A percentile compares a stretch with the other conserved stretches of the same genome.
Evolutionary conservation across 2,329 filamentous ascomycete genomes (phyloP).

Genomic region (Plenodomus lindquistii): DNA sequence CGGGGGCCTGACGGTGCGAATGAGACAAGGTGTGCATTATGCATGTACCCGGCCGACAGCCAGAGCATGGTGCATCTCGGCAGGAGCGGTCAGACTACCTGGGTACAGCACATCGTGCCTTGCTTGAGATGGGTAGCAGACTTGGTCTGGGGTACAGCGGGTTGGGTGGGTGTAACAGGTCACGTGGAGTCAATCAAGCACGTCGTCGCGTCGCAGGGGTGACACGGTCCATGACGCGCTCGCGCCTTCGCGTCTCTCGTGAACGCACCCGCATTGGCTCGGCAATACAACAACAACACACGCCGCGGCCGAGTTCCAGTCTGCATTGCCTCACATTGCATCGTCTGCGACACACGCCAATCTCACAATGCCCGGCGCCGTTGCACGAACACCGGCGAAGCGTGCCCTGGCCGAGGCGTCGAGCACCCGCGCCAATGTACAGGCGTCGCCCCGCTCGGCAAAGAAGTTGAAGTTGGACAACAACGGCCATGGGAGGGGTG

Average conservation of each 20-base stretch:
- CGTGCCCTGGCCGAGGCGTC: constrained; percentile 53
- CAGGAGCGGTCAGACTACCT: no score
- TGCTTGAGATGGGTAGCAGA: not conserved
- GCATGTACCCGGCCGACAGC: no score
- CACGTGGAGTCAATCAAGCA: constrained; percentile 21
- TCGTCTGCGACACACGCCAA: not conserved
- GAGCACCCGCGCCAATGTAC: constrained; percentile 50
- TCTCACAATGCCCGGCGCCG: constrained; percentile 38
- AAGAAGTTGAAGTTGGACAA: constrained; percentile 87
- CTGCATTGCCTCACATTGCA: not conserved
- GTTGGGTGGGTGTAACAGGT: not conserved
- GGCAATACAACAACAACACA: constrained; percentile 21
- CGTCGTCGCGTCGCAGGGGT: constrained; percentile 20
- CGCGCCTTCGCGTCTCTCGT: constrained; percentile 37
- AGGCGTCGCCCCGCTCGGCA: constrained; percentile 53
- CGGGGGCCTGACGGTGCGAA: no score
- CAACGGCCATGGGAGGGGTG: constrained; percentile 58
- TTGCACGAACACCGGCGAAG: constrained; percentile 48
- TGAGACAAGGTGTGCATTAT: no score
- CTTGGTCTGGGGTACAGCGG: no score
- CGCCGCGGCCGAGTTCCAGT: not conserved
- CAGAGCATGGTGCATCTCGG: no score
- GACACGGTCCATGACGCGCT: constrained; percentile 30
- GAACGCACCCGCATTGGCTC: constrained; percentile 19
- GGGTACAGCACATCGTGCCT: not conserved